Conservation (phyloP, 495 filamentous ascomycete species). For the Aspergillus steynii region DNA sequence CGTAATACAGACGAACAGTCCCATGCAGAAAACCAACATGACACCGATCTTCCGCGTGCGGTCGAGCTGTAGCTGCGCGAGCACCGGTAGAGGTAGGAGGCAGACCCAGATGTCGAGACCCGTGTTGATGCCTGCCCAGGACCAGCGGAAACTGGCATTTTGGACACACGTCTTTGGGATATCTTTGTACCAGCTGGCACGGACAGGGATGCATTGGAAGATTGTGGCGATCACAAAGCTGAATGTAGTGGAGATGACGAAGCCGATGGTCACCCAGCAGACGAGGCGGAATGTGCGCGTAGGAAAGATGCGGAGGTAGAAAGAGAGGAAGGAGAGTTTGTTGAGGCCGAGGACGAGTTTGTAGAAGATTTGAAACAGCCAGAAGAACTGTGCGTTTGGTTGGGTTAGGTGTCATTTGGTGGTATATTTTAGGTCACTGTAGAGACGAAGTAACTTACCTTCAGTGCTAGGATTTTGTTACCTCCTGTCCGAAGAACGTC, state of each 20-base stretch:
- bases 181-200: slow-evolving; percentile 35
- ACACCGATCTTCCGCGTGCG: slow-evolving; percentile 37
- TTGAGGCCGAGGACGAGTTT: slow-evolving; percentile 35
- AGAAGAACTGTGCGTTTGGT: slow-evolving; percentile 27
- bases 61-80: slow-evolving; percentile 40
- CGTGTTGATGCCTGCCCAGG: slow-evolving; percentile 31
- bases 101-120: slow-evolving; percentile 43
- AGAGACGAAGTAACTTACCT: slow-evolving; percentile 9
- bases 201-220: slow-evolving; percentile 45
- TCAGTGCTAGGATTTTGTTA: slow-evolving; percentile 14
- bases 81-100: slow-evolving; percentile 39
- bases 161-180: slow-evolving; percentile 21
- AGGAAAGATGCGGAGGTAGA: slow-evolving; percentile 40
- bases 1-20: slow-evolving; percentile 34
- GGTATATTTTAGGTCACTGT: no score
- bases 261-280: slow-evolving; percentile 21
- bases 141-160: slow-evolving; percentile 23
- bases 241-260: slow-evolving; percentile 18
- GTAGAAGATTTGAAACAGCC: slow-evolving; percentile 38
- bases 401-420: not conserved
- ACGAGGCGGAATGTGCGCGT: slow-evolving; percentile 24
- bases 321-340: slow-evolving; percentile 36
- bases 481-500: slow-evolving; percentile 18
- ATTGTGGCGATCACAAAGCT: slow-evolving; percentile 37
- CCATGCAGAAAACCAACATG: slow-evolving; percentile 34